A percentile compares a stretch with the other conserved stretches of the same genome.
phyloP scores from a whole-genome alignment of 345 rosid species.

The Populus ilicifolia region DNA sequence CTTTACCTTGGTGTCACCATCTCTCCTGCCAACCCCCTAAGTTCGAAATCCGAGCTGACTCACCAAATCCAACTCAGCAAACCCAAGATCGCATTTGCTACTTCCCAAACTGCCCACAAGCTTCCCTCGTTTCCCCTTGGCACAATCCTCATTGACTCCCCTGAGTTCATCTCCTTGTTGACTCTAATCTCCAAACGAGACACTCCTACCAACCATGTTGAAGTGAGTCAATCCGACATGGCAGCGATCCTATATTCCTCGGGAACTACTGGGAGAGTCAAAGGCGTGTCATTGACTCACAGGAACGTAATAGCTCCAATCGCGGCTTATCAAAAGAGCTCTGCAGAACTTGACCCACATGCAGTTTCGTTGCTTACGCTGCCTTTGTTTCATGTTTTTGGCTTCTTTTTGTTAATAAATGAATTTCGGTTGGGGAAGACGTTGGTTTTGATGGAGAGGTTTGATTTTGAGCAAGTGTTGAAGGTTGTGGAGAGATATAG shows the following conservation, averaged over 20 bases:
- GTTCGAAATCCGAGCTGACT: slow-evolving; percentile 52
- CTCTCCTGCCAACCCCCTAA: slow-evolving; percentile 72
- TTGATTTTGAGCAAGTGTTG: slow-evolving; percentile 41
- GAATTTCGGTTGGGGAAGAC: slow-evolving; percentile 39
- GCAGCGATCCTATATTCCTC: slow-evolving; percentile 78
- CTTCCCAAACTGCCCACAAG: slow-evolving; percentile 40
- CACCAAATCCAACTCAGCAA: slow-evolving; percentile 51
- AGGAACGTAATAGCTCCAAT: slow-evolving; percentile 60
- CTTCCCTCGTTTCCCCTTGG: slow-evolving; percentile 38
- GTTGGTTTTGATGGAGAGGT: slow-evolving; percentile 40
- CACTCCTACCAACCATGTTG: background rate
- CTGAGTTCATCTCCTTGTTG: slow-evolving; percentile 56
- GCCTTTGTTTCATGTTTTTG: slow-evolving; percentile 46
- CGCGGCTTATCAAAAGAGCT: slow-evolving; percentile 36
- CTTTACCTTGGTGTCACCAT: slow-evolving; percentile 68
- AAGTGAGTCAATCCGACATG: slow-evolving; percentile 53
- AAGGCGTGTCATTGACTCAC: slow-evolving; percentile 67
- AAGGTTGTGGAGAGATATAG: slow-evolving; percentile 47
- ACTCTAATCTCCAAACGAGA: slow-evolving; percentile 7
- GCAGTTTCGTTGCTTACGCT: slow-evolving; percentile 46
- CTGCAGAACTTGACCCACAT: slow-evolving; percentile 12
- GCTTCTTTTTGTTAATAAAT: slow-evolving; percentile 37
- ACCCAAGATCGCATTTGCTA: slow-evolving; percentile 71
- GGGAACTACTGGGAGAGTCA: slow-evolving; percentile 73
- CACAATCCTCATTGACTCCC: slow-evolving; percentile 61